Conservation (phyloP, 2,329 filamentous ascomycete species). For the Aspergillus alliaceus region DNA sequence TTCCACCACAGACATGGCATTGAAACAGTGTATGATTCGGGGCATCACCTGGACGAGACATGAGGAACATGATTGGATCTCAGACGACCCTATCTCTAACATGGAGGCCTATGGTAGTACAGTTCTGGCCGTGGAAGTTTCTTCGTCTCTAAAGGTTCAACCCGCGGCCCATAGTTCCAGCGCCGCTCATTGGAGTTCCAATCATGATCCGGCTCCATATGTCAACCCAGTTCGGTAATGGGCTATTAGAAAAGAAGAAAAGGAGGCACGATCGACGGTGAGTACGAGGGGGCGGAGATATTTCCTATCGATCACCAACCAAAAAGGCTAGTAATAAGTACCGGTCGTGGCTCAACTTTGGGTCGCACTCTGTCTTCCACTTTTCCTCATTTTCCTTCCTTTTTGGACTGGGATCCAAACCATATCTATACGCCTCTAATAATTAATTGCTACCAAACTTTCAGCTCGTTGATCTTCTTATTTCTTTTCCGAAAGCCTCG, state of each 20-base stretch:
- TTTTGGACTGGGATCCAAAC: not conserved
- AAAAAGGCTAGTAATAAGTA: not conserved
- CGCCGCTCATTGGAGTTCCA: not conserved
- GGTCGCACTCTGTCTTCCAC: not conserved
- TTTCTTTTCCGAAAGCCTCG: not conserved
- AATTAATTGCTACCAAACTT: not conserved
- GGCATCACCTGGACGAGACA: not conserved
- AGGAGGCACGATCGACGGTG: not conserved
- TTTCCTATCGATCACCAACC: not conserved
- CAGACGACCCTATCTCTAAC: not conserved
- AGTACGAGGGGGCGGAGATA: not conserved
- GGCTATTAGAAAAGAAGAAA: not conserved
- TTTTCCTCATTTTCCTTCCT: not conserved
- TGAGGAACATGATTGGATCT: not conserved
- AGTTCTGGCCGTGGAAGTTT: not conserved
- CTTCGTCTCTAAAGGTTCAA: not conserved
- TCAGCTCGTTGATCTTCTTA: not conserved
- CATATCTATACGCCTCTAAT: not conserved
- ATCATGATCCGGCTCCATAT: not conserved
- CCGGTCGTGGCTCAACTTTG: not conserved
- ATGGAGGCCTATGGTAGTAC: not conserved
- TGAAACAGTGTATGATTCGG: too few relatives aligned
- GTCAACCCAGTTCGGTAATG: not conserved
- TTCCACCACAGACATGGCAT: not conserved
- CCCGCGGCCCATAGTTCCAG: not conserved